phyloP scores from a whole-genome alignment of 2,329 filamentous ascomycete genomes.

The Magnaporthiopsis incrustans region DNA sequence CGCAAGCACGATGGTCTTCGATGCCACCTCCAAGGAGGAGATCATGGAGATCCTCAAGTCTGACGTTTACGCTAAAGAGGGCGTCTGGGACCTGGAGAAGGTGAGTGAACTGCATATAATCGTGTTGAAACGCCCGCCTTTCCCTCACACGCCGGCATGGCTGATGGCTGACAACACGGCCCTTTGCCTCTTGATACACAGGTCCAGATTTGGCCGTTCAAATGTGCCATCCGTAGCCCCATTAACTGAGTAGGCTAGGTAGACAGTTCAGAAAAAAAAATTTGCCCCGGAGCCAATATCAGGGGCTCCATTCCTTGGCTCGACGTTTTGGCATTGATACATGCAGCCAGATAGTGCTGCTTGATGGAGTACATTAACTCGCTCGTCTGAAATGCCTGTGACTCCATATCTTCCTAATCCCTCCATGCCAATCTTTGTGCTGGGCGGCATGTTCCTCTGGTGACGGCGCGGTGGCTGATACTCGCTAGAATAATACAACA shows the following conservation, averaged over 20 bases:
- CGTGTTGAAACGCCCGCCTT: not conserved
- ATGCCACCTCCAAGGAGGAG: slow-evolving; percentile 62
- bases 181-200: not conserved
- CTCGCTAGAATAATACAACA: not conserved
- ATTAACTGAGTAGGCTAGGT: not conserved
- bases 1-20: slow-evolving; percentile 62
- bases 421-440: not conserved
- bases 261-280: no score
- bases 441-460: not conserved
- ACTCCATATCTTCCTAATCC: not conserved
- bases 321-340: not conserved
- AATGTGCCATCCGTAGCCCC: slow-evolving; percentile 21
- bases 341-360: not conserved
- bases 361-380: not conserved
- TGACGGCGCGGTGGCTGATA: not conserved
- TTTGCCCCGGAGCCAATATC: not conserved
- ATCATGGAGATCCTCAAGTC: slow-evolving; percentile 56
- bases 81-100: slow-evolving; percentile 76
- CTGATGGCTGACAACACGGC: not conserved
- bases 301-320: not conserved
- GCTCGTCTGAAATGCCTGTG: not conserved
- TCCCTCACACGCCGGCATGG: not conserved
- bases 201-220: slow-evolving; percentile 26
- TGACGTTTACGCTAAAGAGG: slow-evolving; percentile 64
- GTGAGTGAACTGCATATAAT: slow-evolving; percentile 25